Percentiles rank a stretch among this genome's conserved stretches.
Conservation (phyloP, 345 rosid species). For the Salix suchowensis region DNA sequence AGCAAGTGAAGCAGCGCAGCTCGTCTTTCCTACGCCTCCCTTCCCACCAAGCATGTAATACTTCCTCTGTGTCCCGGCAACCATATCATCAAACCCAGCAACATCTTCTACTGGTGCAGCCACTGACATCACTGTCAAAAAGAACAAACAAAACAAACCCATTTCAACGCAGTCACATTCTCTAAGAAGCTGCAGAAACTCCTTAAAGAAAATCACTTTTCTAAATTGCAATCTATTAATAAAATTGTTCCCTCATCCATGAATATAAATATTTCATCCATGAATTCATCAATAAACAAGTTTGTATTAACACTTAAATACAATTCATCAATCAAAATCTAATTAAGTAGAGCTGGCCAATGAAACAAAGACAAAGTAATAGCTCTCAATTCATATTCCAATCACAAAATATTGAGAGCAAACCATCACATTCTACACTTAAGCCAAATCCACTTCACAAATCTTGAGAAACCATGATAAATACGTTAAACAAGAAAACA, state of each 20-base stretch:
- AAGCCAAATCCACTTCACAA: neutral
- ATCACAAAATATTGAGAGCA: neutral
- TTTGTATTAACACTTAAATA: neutral
- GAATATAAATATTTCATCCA: neutral
- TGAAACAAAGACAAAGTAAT: neutral
- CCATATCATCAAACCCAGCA: conserved; percentile 86
- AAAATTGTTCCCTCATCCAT: neutral
- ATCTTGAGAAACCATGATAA: neutral
- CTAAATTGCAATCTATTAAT: neutral
- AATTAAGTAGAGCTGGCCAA: neutral
- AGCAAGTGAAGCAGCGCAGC: conserved; percentile 97
- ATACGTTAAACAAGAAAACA: neutral
- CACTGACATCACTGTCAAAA: conserved; percentile 68
- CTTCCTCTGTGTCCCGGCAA: conserved; percentile 72
- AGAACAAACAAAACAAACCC: conserved; percentile 1
- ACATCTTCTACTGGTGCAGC: conserved; percentile 69
- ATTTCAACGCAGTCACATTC: neutral
- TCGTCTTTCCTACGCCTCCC: conserved; percentile 98
- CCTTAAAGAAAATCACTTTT: neutral
- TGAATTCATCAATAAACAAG: neutral
- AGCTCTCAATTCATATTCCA: neutral
- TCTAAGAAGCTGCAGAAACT: neutral
- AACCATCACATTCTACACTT: neutral
- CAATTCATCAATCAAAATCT: neutral
- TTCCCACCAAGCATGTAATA: conserved; percentile 97